Base-by-base conservation (phyloP, 306 rosid genomes). In the Gleditsia sinensis region DNA sequence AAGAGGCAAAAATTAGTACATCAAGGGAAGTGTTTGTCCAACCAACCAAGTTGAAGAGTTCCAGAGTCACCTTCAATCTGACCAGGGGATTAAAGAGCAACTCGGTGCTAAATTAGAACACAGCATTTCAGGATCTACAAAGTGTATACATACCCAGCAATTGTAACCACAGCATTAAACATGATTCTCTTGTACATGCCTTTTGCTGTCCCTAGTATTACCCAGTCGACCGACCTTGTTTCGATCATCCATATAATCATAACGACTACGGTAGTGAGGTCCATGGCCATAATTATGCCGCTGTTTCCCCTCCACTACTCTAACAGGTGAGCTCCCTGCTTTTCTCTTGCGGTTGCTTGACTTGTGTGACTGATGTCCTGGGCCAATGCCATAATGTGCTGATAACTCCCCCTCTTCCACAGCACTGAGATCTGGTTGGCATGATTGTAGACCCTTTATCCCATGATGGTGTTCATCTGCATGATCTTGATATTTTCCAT, bases 401-500 rank as follows among this genome's bases (percentile, higher is more conserved):
- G 88, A 84, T 13, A 92, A 73, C 86, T 94, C 99, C 19, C 99
- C 97, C 79, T 94, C 99, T 83, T 92, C 99, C 75, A 90, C 87
- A 46, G 86, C 84, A 80, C 79, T 85, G 33, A 67, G 82, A 76
- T 86, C 92, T 13, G 69, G 78, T 46, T 82, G 91, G 27, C 75
- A 36, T 24, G 84, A 73, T 5, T 79, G 37, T 14, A 58, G 69
- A 51, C 80, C 83, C 59, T 75, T 86, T 48, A 49, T 24, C 32
- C 80, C 76, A 74, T 74, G 88, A 58, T 34, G 61, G 45, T 82
- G 88, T 59, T 82, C 96, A 32, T 84, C 91, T 73, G 83, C 84
- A 69, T 75, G 75, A 74, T 85, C 90, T 34, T 76, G 87, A 62
- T 83, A 87, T 57, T 80, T 84, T 62, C 87, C 98, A 58, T 86